Evolutionary conservation across 2,329 filamentous ascomycete species (phyloP), one percentile per base, ranked within the genome.

Genomic region (Clarireedia sp.): DNA sequence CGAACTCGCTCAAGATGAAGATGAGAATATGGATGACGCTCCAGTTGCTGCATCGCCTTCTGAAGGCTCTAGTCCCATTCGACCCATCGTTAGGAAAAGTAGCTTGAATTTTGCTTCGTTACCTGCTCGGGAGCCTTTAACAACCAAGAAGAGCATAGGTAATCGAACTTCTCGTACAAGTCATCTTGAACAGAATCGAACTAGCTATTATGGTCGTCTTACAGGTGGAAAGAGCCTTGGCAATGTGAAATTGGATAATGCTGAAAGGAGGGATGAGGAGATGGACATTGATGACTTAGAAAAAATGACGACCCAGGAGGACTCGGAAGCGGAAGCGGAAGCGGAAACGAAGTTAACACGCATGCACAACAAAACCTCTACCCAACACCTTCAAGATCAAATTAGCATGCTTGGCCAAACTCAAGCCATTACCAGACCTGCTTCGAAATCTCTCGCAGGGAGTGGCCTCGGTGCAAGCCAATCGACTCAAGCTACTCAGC

Each of bases 41-140:
- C 54, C 49, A 23, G 48, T 79, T 59, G 72, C 73, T 21, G 74
- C 77, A 58, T 86, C 84, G 3, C 79, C 80, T 16, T 88, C 86
- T 2, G 85, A 89, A 48, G 78, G 75, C 0, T 89, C 87, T 0
- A 91, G 86, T 63, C 88, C 88, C 0, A 82, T 87, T 48, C 80
- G 89, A 62, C 86, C 87, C 2, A 76, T 89, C 29, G 63, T 95
- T 62, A 85, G 92, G 58, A 97, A 97, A 76, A 96, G 91, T 72
- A 97, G 92, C 69, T 78, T 99, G 58, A 95, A 88, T 57, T 97
- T 99, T 72, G 90, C 94, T 38, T 90, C 94, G 17, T 77, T 99
- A 12, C 94, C 94, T 29, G 91, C 92, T 2, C 82, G 94, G 59
- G 92, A 97, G 66, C 92, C 92, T 37, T 75, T 97, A 51, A 83